These are phyloP conservation scores for Talaromyces sp. DNA, from an alignment of 2,329 filamentous ascomycete species.

Conservation along the genomic window DNA sequence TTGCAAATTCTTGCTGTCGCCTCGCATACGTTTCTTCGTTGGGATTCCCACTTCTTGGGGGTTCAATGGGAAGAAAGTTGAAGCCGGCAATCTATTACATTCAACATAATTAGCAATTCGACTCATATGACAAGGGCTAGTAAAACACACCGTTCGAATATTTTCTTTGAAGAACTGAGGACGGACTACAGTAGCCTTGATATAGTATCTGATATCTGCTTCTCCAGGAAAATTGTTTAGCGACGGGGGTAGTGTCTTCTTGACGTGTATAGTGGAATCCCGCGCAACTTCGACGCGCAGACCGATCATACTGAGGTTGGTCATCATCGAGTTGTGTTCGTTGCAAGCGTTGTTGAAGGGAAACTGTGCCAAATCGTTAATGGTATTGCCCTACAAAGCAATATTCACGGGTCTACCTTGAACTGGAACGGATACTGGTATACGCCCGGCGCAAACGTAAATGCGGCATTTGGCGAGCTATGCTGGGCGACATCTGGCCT, in stretches of 20 bases:
- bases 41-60: slow-evolving; percentile 63
- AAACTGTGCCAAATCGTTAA: slow-evolving; percentile 26
- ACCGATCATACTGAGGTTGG: slow-evolving; percentile 42
- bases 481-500: slow-evolving; percentile 37
- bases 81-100: slow-evolving; percentile 52
- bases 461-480: slow-evolving; percentile 30
- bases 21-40: slow-evolving; percentile 81
- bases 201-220: slow-evolving; percentile 87
- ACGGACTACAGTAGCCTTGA: slow-evolving; percentile 92
- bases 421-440: slow-evolving; percentile 48
- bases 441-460: slow-evolving; percentile 42
- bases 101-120: neutral
- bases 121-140: neutral
- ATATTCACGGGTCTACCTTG: slow-evolving; percentile 32
- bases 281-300: slow-evolving; percentile 43
- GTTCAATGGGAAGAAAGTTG: slow-evolving; percentile 90
- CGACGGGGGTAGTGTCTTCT: slow-evolving; percentile 81
- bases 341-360: slow-evolving; percentile 49
- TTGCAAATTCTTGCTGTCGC: slow-evolving; percentile 59
- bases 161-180: slow-evolving; percentile 89
- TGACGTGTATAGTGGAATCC: slow-evolving; percentile 61
- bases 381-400: neutral
- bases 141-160: slow-evolving; percentile 51
- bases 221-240: slow-evolving; percentile 80
- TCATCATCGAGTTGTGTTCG: slow-evolving; percentile 40